Conservation (phyloP, 352 stramenopile species). For the Phytophthora constricta region DNA sequence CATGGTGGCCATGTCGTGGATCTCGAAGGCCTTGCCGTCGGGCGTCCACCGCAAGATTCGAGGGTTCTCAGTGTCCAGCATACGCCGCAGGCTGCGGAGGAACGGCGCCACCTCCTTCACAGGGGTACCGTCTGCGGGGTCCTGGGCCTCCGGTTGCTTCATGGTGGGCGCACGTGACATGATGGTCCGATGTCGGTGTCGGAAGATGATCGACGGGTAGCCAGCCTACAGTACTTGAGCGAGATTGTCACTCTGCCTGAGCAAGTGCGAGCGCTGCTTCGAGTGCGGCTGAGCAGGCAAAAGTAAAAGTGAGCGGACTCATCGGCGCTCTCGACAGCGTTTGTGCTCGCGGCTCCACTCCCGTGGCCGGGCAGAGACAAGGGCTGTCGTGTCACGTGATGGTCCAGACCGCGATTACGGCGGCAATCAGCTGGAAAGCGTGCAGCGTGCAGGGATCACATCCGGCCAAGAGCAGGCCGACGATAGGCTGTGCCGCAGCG, state of each 20-base stretch:
- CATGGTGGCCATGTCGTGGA: constrained; percentile 74
- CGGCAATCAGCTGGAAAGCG: constrained; percentile 17
- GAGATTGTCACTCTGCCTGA: not conserved
- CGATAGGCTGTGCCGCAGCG: not conserved
- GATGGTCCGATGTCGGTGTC: constrained; percentile 15
- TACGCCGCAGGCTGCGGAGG: constrained; percentile 57
- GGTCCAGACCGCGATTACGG: constrained; percentile 24
- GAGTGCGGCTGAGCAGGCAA: constrained; percentile 21
- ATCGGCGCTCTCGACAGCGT: not conserved
- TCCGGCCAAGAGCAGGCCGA: not conserved
- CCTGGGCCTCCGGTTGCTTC: constrained; percentile 15
- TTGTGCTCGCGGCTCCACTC: not conserved
- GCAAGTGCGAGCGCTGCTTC: not conserved
- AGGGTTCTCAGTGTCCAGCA: constrained; percentile 65
- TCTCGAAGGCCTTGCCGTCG: constrained; percentile 68
- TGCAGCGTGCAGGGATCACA: constrained; percentile 11
- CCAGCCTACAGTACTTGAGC: not conserved
- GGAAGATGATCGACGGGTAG: not conserved
- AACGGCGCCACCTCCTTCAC: constrained; percentile 69
- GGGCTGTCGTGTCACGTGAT: not conserved
- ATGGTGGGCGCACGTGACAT: constrained; percentile 17
- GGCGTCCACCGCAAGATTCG: constrained; percentile 61
- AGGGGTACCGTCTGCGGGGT: constrained; percentile 28
- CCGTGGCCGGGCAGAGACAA: constrained; percentile 24
- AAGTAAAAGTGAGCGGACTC: constrained; percentile 30